Evolutionary conservation across 306 rosid genomes (phyloP).

Genomic region (Malus fusca): DNA sequence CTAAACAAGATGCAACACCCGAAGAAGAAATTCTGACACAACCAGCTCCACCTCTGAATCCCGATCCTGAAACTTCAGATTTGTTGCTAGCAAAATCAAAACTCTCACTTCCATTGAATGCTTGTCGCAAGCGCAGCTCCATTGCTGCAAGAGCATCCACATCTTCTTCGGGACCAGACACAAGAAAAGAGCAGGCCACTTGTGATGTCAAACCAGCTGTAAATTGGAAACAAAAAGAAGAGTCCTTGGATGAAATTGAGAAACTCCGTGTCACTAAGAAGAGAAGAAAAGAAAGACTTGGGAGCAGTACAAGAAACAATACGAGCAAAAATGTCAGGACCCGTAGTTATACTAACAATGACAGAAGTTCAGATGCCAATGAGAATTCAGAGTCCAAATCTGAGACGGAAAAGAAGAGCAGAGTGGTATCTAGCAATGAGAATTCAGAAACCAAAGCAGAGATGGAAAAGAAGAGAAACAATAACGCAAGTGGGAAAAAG

Average conservation of each 20-base stretch:
- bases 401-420: background rate
- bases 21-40: background rate
- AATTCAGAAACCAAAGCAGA: constrained; percentile 12
- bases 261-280: constrained; percentile 8
- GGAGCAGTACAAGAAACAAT: constrained; percentile 10
- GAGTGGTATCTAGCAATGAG: constrained; percentile 9
- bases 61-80: constrained; percentile 12
- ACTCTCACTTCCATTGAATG: constrained; percentile 20
- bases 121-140: constrained; percentile 32
- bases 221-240: constrained; percentile 15
- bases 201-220: constrained; percentile 13
- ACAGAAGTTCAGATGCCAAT: constrained; percentile 9
- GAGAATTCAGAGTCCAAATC: background rate
- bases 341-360: constrained; percentile 3
- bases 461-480: constrained; percentile 10
- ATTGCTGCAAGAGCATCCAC: constrained; percentile 26
- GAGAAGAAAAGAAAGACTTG: constrained; percentile 13
- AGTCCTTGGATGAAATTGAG: constrained; percentile 13
- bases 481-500: constrained; percentile 8
- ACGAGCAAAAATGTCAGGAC: constrained; percentile 4
- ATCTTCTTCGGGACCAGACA: constrained; percentile 17
- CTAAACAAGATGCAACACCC: background rate
- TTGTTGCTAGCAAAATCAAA: constrained; percentile 19
- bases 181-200: constrained; percentile 6
- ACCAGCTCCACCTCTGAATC: background rate